Evolutionary conservation across 495 filamentous ascomycete genomes (phyloP), one percentile per base, ranked within the genome.

Genomic region (Neurospora sp.): DNA sequence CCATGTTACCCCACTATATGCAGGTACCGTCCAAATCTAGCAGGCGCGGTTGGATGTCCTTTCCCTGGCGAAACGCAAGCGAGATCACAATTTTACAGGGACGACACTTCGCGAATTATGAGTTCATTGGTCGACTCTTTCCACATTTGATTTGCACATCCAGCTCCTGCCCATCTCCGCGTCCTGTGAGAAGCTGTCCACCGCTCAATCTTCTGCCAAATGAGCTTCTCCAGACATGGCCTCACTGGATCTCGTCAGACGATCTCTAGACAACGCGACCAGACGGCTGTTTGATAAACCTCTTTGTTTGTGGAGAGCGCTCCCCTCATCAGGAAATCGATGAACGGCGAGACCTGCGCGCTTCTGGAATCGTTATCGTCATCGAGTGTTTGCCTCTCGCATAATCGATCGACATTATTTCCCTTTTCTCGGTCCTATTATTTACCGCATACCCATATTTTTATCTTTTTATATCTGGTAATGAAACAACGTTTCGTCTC

Each of bases 1-100:
- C 54, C 6, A 31, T 17, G 54, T 4, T 62, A 62, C 54, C 54
- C 54, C 54, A 62, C 54, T 34, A 34, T 62, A 77, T 77, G 75
- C 75, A 77, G 75, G 75, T 75, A 77, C 75, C 70, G 42, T 42
- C 48, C n/a, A 34, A 43, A 36, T 62, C 11, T 62, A 17, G 24
- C 13, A 62, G 48, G 54, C 24, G 24, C 39, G 34, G 21, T 36
- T 71, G 43, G 70, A 73, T 69, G 70, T 40, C 39, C 9, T 42
- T n/a, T 43, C 37, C 38, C 21, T 59, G 43, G 40, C 43, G 69
- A 74, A 66, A 74, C 43, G 48, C 70, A 74, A 74, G 73, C 73
- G 73, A 74, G 48, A 74, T 74, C 73, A 71, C 54, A 40, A 34
- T 73, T 40, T 70, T 38, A 62, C 36, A 17, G 71, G 71, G 39